phyloP scores from a whole-genome alignment of 2,329 filamentous ascomycete species.

The Parastagonospora avenae region DNA sequence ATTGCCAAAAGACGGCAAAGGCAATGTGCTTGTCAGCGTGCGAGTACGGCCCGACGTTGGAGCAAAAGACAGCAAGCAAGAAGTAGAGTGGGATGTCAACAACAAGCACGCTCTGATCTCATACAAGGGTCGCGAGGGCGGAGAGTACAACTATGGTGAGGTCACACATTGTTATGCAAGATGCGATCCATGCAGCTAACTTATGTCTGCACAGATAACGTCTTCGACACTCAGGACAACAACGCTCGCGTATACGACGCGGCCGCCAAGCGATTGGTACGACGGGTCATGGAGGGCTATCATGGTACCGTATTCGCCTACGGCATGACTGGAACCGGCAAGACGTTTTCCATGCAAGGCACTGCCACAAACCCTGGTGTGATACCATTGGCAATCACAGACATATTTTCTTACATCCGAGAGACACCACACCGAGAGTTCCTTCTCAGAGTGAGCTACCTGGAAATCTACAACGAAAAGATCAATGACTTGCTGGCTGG shows the following conservation, averaged over 20 bases:
- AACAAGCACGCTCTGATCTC: constrained; percentile 80
- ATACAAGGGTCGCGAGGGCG: constrained; percentile 84
- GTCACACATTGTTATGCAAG: constrained; percentile 38
- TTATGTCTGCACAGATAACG: constrained; percentile 73
- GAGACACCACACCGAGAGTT: constrained; percentile 96
- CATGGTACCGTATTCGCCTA: constrained; percentile 98
- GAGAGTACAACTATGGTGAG: constrained; percentile 86
- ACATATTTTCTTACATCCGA: constrained; percentile 98
- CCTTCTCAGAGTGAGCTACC: constrained; percentile 90
- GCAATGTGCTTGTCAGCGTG: constrained; percentile 95
- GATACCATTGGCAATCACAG: constrained; percentile 94
- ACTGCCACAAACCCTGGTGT: constrained; percentile 94
- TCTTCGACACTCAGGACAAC: constrained; percentile 91
- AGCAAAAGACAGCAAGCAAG: constrained; percentile 65
- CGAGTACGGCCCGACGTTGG: constrained; percentile 84
- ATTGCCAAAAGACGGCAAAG: constrained; percentile 72
- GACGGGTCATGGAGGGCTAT: constrained; percentile 98
- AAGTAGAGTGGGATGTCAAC: constrained; percentile 92
- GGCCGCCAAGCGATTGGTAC: constrained; percentile 88
- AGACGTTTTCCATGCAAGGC: constrained; percentile 99
- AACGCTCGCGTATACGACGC: constrained; percentile 95
- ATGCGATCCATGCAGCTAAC: constrained; percentile 13
- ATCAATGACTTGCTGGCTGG: constrained; percentile 92
- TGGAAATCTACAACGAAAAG: constrained; percentile 98
- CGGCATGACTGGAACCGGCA: constrained; percentile 98